Conservation (phyloP, 2,329 filamentous ascomycete species). For the Pseudogymnoascus sp. region DNA sequence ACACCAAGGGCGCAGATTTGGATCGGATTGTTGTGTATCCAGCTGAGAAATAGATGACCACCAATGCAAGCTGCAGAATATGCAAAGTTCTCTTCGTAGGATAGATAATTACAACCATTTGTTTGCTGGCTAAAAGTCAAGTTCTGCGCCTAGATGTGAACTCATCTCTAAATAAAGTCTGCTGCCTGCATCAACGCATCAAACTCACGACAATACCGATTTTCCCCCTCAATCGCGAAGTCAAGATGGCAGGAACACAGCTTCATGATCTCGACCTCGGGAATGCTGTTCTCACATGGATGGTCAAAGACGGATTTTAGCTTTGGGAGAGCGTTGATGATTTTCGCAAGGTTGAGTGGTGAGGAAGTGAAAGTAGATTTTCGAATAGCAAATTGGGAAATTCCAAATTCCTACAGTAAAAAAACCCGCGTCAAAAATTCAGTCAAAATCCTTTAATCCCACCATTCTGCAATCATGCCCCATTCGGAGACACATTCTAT, state of each 20-base stretch:
- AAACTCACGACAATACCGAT: background rate
- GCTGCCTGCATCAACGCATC: background rate
- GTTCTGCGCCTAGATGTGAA: background rate
- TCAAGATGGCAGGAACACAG: too few relatives aligned
- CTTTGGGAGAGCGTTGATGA: background rate
- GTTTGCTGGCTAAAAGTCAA: background rate
- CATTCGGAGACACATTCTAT: too few relatives aligned
- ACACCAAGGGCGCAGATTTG: slow-evolving; percentile 51
- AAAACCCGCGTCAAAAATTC: too few relatives aligned
- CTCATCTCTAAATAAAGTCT: background rate
- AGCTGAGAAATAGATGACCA: slow-evolving; percentile 33
- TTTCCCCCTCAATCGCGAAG: background rate
- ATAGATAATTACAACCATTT: background rate
- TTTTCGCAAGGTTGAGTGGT: background rate
- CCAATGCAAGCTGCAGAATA: too few relatives aligned
- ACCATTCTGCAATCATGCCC: too few relatives aligned
- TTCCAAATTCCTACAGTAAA: too few relatives aligned
- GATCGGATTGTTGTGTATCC: slow-evolving; percentile 56
- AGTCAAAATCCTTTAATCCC: too few relatives aligned
- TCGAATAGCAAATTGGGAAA: too few relatives aligned
- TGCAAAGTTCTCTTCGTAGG: background rate
- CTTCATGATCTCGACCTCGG: background rate
- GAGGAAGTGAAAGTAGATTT: too few relatives aligned
- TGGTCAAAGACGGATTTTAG: background rate
- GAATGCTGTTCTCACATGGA: background rate